Base-by-base conservation (phyloP, 352 stramenopile genomes). In the Phytophthora sp. region DNA sequence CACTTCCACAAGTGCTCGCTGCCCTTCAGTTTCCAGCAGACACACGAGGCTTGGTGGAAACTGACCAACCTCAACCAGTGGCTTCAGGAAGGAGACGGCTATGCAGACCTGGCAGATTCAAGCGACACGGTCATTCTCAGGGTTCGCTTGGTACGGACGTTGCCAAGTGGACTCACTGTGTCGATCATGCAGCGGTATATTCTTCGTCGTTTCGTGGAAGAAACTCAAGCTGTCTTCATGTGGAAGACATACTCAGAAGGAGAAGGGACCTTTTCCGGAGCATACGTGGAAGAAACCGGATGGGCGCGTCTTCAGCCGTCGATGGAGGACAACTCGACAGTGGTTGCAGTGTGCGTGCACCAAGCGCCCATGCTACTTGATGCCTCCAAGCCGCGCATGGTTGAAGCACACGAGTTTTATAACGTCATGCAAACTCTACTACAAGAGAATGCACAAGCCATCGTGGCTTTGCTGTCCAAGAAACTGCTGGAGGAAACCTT, bases 1-100 rank as follows among this genome's bases (percentile, higher is more conserved):
- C 53, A 61, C 38, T 33, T 61, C 2, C 29, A 61, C 53, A 61
- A 33, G 9, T 23, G 15, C 53, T 42, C n/a, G n/a, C n/a, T 50
- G 4, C 52, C 53, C 12, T 60, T 60, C 15, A 35, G 38, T 39
- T 45, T 51, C 18, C 39, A 50, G 35, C 36, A 51, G 18, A 61
- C 24, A 4, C 31, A 29, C 26, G 12, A 51, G 6, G 26, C 53
- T 3, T 61, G 53, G 53, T 61, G 53, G 53, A 38, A 45, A 2
- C 7, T 60, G 5, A 50, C 52, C 0, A 60, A 50, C 21, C 27
- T 60, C 5, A 50, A 52, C 20, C 38, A 61, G 24, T 50, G 36
- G 38, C 1, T 61, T 30, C 15, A 42, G n/a, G 53, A 61, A 4
- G 38, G 35, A 1, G 24, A 58, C 13, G 35, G 36, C 16, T 58